Evolutionary conservation across 495 filamentous ascomycete genomes (phyloP).

Genomic region (Aspergillus baeticus): DNA sequence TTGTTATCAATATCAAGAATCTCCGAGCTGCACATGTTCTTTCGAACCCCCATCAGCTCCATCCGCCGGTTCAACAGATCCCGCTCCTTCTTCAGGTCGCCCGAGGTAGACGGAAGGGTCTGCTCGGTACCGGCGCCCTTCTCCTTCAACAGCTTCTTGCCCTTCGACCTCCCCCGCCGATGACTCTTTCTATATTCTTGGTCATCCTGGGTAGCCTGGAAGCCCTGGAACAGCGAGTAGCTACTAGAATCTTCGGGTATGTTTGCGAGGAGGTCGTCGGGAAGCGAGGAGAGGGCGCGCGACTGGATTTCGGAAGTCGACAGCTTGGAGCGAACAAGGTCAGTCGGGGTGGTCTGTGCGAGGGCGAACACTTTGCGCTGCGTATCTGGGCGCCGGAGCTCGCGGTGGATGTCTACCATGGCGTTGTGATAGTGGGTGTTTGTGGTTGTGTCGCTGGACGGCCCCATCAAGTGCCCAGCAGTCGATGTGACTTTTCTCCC

Average conservation of each 20-base stretch:
- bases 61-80: constrained; percentile 72
- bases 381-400: constrained; percentile 75
- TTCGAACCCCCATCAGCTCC: constrained; percentile 88
- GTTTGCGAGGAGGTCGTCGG: constrained; percentile 84
- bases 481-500: constrained; percentile 92
- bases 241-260: constrained; percentile 81
- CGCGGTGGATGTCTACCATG: constrained; percentile 84
- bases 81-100: constrained; percentile 74
- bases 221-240: constrained; percentile 95
- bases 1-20: constrained; percentile 97
- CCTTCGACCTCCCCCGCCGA: constrained; percentile 65
- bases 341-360: constrained; percentile 82
- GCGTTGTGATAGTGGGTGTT: constrained; percentile 73
- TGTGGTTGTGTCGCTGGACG: constrained; percentile 56
- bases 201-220: constrained; percentile 77
- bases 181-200: constrained; percentile 62
- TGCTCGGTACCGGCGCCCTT: constrained; percentile 39
- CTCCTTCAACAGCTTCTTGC: constrained; percentile 71
- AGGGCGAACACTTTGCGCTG: constrained; percentile 90
- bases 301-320: constrained; percentile 93
- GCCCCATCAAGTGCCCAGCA: constrained; percentile 82
- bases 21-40: constrained; percentile 96
- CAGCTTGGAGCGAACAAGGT: constrained; percentile 88
- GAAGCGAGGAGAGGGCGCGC: constrained; percentile 81
- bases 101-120: constrained; percentile 60